phyloP scores from a whole-genome alignment of 2,329 filamentous ascomycete genomes.

The Colletotrichum spaethianum region DNA sequence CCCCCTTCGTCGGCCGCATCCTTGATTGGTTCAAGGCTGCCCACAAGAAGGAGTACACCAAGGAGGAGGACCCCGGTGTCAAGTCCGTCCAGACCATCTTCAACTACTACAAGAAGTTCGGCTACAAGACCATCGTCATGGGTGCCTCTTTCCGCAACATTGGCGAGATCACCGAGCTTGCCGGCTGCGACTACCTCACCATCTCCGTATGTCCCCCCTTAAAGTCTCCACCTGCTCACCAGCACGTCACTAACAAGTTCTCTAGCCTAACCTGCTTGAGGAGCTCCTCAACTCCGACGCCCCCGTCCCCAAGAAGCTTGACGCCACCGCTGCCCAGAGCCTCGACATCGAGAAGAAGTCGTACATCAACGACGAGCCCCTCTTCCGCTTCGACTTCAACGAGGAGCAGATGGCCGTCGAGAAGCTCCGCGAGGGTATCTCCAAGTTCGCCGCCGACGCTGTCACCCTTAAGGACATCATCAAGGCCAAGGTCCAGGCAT shows the following conservation, averaged over 20 bases:
- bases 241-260: neutral
- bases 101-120: conserved; percentile 99
- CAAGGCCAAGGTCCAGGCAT: conserved; percentile 81
- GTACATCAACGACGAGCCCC: conserved; percentile 90
- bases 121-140: conserved; percentile 99
- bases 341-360: conserved; percentile 89
- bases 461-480: conserved; percentile 94
- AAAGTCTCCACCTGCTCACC: neutral
- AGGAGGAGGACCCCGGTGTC: conserved; percentile 96
- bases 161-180: conserved; percentile 98
- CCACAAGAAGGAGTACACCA: conserved; percentile 92
- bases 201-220: conserved; percentile 80
- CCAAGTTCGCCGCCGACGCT: conserved; percentile 98
- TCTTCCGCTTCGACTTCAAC: conserved; percentile 99
- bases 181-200: conserved; percentile 98
- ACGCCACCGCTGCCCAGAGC: conserved; percentile 73
- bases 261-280: conserved; percentile 92
- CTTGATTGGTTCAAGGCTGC: conserved; percentile 99
- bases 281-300: conserved; percentile 89
- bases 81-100: conserved; percentile 93
- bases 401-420: conserved; percentile 99
- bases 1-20: conserved; percentile 98
- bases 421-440: conserved; percentile 99
- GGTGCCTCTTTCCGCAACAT: conserved; percentile 97
- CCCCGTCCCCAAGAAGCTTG: conserved; percentile 92